A percentile compares a stretch with the other conserved stretches of the same genome.
phyloP scores from a whole-genome alignment of 73 alveolate species.

The Tetrahymena elliotti region DNA sequence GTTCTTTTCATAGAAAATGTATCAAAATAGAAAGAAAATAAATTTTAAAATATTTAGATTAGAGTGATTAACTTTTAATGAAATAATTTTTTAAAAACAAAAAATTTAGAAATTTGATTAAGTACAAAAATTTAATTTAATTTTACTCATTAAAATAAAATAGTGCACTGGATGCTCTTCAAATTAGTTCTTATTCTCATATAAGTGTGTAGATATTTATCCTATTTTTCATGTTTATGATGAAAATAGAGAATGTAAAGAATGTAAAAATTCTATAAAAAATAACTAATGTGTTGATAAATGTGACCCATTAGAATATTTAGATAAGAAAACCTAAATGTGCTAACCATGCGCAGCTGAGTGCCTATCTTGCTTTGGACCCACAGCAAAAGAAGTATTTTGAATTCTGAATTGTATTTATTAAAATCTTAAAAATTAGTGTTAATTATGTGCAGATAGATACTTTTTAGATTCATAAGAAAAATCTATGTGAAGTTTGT shows the following conservation, averaged over 20 bases:
- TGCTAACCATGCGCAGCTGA: background rate
- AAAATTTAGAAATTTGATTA: no score
- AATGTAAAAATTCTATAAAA: background rate
- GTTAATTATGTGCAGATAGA: background rate
- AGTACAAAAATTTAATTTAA: no score
- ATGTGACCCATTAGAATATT: background rate
- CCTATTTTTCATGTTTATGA: background rate
- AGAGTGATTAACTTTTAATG: no score
- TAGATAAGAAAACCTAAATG: background rate
- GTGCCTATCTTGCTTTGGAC: background rate
- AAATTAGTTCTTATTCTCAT: background rate
- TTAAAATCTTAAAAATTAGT: background rate
- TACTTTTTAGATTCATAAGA: background rate
- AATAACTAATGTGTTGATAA: background rate
- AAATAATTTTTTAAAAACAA: no score
- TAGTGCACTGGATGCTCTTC: background rate
- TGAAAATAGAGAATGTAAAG: background rate
- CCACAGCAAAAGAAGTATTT: background rate
- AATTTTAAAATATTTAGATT: no score
- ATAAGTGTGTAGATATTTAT: conserved; percentile 5
- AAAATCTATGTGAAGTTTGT: background rate
- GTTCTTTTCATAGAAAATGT: no score
- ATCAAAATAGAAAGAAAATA: no score
- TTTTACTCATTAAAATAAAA: no score
- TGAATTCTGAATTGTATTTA: background rate